Evolutionary conservation across 208 protist genomes (phyloP), one percentile per base, ranked within the genome.

Genomic region (Vickermania ingenoplastis): DNA sequence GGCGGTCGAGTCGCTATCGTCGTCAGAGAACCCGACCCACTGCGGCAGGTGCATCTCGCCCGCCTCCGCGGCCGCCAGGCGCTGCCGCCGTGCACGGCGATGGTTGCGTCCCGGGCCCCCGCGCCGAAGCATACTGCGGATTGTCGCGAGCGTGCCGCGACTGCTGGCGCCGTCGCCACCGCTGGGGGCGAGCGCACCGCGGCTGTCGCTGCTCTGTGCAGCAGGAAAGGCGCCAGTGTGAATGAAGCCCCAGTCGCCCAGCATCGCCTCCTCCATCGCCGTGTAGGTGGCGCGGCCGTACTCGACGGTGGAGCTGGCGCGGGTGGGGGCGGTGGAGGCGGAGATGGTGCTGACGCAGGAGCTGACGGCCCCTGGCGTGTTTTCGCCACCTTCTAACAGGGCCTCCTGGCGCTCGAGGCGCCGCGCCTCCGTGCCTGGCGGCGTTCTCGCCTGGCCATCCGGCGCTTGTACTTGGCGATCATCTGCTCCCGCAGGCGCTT

Each of bases 231-330:
- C 36, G 7, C 36, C 36, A 14, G 26, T 21, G 50, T 31, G 7
- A 57, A 28, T 29, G 53, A 5, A 17, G 3, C 25, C 53, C 1
- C 17, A 13, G 2, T 58, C 51, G 1, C 23, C 3, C 41, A 41
- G 17, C 14, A 1, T 21, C 14, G 48, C 11, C 4, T 41, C 14
- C 1, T 25, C 29, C 36, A 45, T 45, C 51, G 31, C 36, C 25
- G 56, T n/a, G 41, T 77, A 77, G n/a, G 52, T 11, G 1, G 59
- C 60, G 1, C 62, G 71, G 24, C 71, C 71, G 57, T 77, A 77
- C 21, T 61, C 55, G 14, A 59, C 24, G 14, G 62, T 52, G 53
- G 50, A 60, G 68, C 55, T 61, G 27, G 48, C 62, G 41, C 29
- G 24, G 22, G 68, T 58, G 52, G 49, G 30, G 23, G 41, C 53